These are phyloP conservation scores for Scopulariopsis brevicaulis DNA, from an alignment of 2,329 filamentous ascomycete species.

Conservation along the genomic window DNA sequence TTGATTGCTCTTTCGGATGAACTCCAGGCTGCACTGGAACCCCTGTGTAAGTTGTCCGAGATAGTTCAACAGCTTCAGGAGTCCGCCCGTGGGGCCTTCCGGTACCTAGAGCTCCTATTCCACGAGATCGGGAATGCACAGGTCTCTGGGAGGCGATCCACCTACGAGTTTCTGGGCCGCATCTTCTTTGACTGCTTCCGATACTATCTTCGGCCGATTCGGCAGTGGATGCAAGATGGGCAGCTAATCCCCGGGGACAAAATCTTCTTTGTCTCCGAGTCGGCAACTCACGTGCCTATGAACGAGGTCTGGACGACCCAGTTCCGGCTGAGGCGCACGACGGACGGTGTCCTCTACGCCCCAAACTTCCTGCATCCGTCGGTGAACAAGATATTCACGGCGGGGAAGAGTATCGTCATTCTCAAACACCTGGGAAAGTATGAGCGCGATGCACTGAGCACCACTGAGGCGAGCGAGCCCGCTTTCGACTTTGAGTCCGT, in stretches of 20 bases:
- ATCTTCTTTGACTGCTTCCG: conserved; percentile 75
- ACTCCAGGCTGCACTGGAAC: conserved; percentile 37
- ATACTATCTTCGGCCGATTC: conserved; percentile 70
- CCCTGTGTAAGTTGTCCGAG: conserved; percentile 47
- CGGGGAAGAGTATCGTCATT: conserved; percentile 81
- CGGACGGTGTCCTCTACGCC: conserved; percentile 50
- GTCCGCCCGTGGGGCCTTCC: conserved; percentile 44
- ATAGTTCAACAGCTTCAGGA: conserved; percentile 48
- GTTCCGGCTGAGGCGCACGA: conserved; percentile 53
- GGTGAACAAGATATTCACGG: conserved; percentile 65
- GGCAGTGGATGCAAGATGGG: conserved; percentile 76
- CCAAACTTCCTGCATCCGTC: conserved; percentile 65
- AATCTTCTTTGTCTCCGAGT: conserved; percentile 64
- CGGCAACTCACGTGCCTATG: conserved; percentile 41
- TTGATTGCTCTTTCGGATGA: conserved; percentile 50
- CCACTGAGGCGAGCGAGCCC: conserved; percentile 20
- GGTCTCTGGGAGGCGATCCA: conserved; percentile 48
- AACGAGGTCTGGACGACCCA: conserved; percentile 66
- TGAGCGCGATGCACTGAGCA: conserved; percentile 16
- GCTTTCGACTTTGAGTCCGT: conserved; percentile 46
- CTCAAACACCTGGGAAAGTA: conserved; percentile 59
- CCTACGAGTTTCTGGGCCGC: conserved; percentile 52
- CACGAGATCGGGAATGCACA: conserved; percentile 60
- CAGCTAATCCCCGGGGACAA: conserved; percentile 53
- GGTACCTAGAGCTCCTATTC: conserved; percentile 70